These are phyloP conservation scores for Populus simonii DNA, from an alignment of 345 rosid species.

Conservation along the genomic window DNA sequence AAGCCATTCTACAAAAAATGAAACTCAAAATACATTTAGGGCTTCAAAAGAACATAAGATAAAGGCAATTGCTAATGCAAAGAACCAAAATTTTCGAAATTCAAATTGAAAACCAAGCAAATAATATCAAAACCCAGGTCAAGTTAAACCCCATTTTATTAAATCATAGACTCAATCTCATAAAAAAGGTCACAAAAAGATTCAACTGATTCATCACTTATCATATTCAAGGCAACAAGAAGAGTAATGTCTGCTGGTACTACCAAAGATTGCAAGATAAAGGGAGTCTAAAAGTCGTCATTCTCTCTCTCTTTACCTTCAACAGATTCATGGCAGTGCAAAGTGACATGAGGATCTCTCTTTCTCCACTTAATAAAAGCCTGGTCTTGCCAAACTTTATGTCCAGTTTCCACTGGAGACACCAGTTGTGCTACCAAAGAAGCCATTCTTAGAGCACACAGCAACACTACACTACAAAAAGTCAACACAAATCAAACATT, in stretches of 20 bases:
- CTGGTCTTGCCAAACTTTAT: constrained; percentile 75
- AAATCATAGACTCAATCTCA: neutral
- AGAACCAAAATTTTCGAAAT: neutral
- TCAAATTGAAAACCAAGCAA: neutral
- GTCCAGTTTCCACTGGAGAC: constrained; percentile 57
- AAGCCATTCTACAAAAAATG: neutral
- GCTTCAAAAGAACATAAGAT: neutral
- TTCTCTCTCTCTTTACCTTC: constrained; percentile 40
- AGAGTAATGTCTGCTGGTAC: neutral
- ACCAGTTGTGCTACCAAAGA: constrained; percentile 16
- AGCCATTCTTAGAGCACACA: constrained; percentile 9
- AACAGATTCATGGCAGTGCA: constrained; percentile 83
- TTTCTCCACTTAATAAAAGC: constrained; percentile 80
- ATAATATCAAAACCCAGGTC: neutral
- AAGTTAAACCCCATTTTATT: neutral
- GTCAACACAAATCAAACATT: neutral
- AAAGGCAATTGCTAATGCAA: neutral
- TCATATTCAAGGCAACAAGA: neutral
- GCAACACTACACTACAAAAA: neutral
- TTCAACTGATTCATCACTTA: neutral
- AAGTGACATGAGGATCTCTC: constrained; percentile 83
- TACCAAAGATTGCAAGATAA: neutral
- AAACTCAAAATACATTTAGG: neutral
- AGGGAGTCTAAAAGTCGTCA: neutral
- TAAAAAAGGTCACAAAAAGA: neutral